phyloP scores from a whole-genome alignment of 306 rosid species.

The Herpetospermum pedunculosum region DNA sequence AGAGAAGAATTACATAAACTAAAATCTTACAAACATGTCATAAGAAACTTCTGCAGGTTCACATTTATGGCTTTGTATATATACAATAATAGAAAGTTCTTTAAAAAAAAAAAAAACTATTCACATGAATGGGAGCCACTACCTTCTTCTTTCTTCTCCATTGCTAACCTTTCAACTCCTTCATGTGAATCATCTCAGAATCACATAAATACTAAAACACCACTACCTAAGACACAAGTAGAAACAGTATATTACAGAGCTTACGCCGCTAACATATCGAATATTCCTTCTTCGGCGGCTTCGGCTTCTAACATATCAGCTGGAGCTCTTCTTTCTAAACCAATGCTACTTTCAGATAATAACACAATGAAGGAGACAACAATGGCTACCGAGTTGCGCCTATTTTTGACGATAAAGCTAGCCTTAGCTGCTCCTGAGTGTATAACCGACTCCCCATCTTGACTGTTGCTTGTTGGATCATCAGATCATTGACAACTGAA shows the following conservation, averaged over 20 bases:
- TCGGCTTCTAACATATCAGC: background rate
- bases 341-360: background rate
- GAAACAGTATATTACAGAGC: slow-evolving; percentile 3
- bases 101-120: too few relatives aligned
- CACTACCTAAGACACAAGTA: slow-evolving; percentile 2
- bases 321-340: background rate
- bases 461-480: slow-evolving; percentile 93
- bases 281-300: background rate
- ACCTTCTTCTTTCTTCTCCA: background rate
- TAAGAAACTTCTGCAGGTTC: slow-evolving; percentile 3
- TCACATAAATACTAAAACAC: slow-evolving; percentile 1
- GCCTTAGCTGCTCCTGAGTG: slow-evolving; percentile 82
- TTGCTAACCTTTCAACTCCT: background rate
- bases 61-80: slow-evolving; percentile 10
- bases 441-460: slow-evolving; percentile 75
- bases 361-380: background rate
- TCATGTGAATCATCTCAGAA: background rate
- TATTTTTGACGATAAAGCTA: slow-evolving; percentile 50
- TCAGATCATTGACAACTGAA: slow-evolving; percentile 78
- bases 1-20: background rate
- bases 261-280: background rate
- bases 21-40: background rate
- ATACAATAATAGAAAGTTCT: background rate
- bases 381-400: slow-evolving; percentile 30
- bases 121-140: background rate